A percentile compares a stretch with the other conserved stretches of the same genome.
These are phyloP conservation scores for Trypanosoma lewisi DNA, from an alignment of 208 protist species.

Conservation along the genomic window DNA sequence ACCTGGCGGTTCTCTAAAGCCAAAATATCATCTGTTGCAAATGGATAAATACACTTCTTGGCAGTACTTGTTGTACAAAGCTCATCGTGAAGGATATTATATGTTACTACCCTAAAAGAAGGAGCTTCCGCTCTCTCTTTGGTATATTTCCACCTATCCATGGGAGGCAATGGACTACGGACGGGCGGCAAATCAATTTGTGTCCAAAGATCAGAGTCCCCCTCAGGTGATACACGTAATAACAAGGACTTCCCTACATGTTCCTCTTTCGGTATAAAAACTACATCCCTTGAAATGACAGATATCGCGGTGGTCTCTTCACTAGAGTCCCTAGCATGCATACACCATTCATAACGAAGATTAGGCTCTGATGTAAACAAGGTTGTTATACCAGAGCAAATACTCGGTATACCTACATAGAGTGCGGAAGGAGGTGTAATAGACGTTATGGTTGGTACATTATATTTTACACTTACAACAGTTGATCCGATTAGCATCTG, in stretches of 20 bases:
- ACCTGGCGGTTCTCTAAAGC: constrained; percentile 65
- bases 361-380: constrained; percentile 43
- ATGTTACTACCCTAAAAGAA: constrained; percentile 79
- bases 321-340: constrained; percentile 6
- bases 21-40: constrained; percentile 75
- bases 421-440: constrained; percentile 47
- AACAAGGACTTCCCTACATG: constrained; percentile 50
- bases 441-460: constrained; percentile 73
- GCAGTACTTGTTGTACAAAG: constrained; percentile 69
- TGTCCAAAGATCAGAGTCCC: constrained; percentile 51
- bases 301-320: constrained; percentile 4
- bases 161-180: constrained; percentile 33
- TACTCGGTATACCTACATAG: constrained; percentile 71
- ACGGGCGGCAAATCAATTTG: constrained; percentile 58
- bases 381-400: constrained; percentile 58
- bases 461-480: constrained; percentile 56
- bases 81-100: constrained; percentile 91
- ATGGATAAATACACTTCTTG: constrained; percentile 80
- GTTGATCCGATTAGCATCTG: constrained; percentile 46
- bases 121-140: constrained; percentile 29
- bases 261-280: constrained; percentile 55
- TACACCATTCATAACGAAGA: constrained; percentile 75
- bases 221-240: constrained; percentile 53
- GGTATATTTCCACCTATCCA: constrained; percentile 69
- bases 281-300: constrained; percentile 40